Base-by-base conservation (phyloP, 1,139 yeast species). In the Petasospora fabianii region DNA sequence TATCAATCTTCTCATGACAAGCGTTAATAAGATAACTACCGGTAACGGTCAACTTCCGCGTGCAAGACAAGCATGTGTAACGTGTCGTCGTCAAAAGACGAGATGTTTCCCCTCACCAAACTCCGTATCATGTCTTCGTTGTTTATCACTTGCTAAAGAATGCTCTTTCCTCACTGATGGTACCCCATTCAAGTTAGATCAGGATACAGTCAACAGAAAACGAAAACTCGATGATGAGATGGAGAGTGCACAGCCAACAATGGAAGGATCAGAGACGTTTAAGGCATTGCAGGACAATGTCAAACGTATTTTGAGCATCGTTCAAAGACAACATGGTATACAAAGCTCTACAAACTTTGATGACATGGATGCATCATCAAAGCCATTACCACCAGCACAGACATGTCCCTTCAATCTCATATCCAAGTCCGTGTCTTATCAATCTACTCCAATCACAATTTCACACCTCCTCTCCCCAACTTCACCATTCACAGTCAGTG, bases 31-130 rank as follows among this genome's bases (percentile, higher is more conserved):
- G n/a, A n/a, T n/a, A n/a, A n/a, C n/a, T n/a, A n/a, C n/a, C n/a
- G n/a, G n/a, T n/a, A n/a, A n/a, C 5, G 39, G 35, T 2, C 48
- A 41, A 30, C 17, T 42, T 2, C 48, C 48, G 3, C 32, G 62
- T 28, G 62, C 62, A 2, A 36, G 54, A 5, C 54, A 47, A 29
- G 62, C 62, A 2, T 59, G 62, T 41, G 49, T 50, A 8, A 44
- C 54, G 0, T 59, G 62, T 31, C 56, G 61, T 31, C 54, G 55
- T 20, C 55, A 58, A 34, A 58, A 59, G 48, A 53, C 62, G 0
- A 49, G 60, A 33, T 59, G 62, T 30, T 36, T 57, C 58, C 29
- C 58, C 43, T 16, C 51, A 40, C 39, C 47, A 27, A 18, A 48
- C 47, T 15, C 48, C 43, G 30, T 48, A 42, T 21, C 48, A 1